Percentiles rank a stretch among this genome's conserved stretches.
These are phyloP conservation scores for Nemophila menziesii DNA, from an alignment of 257 asterid genomes.

Conservation along the genomic window DNA sequence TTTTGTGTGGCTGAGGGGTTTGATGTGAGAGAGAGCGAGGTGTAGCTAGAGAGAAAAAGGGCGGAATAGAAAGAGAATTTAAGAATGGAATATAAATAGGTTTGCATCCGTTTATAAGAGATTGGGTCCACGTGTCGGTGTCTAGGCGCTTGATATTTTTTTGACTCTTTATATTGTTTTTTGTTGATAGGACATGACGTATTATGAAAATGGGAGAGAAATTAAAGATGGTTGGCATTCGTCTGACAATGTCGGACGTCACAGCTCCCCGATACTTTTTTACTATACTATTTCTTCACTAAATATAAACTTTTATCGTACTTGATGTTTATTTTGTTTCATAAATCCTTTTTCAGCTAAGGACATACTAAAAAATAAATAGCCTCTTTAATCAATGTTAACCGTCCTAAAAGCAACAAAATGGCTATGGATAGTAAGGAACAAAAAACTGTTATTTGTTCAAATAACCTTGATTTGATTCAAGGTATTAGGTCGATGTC, in stretches of 20 bases:
- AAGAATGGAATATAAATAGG: slow-evolving; percentile 47
- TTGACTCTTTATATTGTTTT: neutral
- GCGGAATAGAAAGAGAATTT: slow-evolving; percentile 27
- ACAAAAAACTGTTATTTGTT: too few species aligned
- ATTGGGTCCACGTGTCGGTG: slow-evolving; percentile 19
- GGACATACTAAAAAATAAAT: too few species aligned
- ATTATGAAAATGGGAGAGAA: neutral
- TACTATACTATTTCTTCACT: too few species aligned
- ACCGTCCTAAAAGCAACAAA: too few species aligned
- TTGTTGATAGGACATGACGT: neutral
- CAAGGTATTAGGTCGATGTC: too few species aligned
- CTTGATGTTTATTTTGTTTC: too few species aligned
- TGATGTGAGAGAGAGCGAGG: slow-evolving; percentile 10
- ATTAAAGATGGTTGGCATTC: neutral
- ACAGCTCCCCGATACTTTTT: neutral
- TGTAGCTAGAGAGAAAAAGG: slow-evolving; percentile 11
- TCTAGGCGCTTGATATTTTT: too few species aligned
- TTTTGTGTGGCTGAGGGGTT: slow-evolving; percentile 6
- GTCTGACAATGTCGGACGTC: neutral
- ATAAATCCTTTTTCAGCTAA: too few species aligned
- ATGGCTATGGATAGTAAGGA: too few species aligned
- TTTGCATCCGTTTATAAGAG: slow-evolving; percentile 39
- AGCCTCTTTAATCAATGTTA: too few species aligned
- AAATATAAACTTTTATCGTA: too few species aligned
- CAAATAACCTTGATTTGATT: too few species aligned